Base-by-base conservation (phyloP, 441 rosid genomes). In the Hura crepitans region DNA sequence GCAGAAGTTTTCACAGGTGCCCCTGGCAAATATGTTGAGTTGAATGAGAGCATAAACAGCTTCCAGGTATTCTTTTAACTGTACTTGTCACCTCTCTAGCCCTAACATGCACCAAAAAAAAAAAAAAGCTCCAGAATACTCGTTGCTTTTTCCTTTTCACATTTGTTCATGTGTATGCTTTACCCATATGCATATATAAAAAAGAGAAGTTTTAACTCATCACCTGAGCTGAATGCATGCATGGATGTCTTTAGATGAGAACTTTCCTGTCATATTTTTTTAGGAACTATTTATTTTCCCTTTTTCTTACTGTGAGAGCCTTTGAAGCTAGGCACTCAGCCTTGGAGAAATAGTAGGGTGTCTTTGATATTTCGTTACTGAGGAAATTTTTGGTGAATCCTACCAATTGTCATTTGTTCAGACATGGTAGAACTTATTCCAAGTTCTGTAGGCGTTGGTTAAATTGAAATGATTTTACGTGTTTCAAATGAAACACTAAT, bases 1-100 rank as follows among this genome's bases (percentile, higher is more conserved):
- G 97, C 97, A 30, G 99, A 95, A 73, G 97, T 92, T 59, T 95
- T 95, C 87, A 90, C 97, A 0, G 97, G 97, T 79, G 97, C 97
- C 59, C 89, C 97, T 13, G 97, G 99, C 62, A 94, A 94, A 78
- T 94, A 92, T 55, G 99, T 94, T 0, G 99, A 94, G 54, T 85
- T 94, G 84, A 92, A 94, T 35, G 99, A 89, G 83, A 85, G 87
- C 85, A 80, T 92, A 66, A 47, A 54, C 74, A 94, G 99, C 71
- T 94, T 94, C 97, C 98, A 94, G 97, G 97, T 87, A 67, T 35
- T 35, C 69, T 43, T n/a, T 59, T 59, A 61, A 18, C 54, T 50
- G 30, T 22, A 15, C 9, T 6, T 11, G 20, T 46, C 46, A 46
- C 3, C 47, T 27, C 35, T 10, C 37, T 23, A 9, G 1, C 6